A percentile compares a stretch with the other conserved stretches of the same genome.
These are phyloP conservation scores for Passiflora organensis DNA, from an alignment of 345 rosid species.

Conservation along the genomic window DNA sequence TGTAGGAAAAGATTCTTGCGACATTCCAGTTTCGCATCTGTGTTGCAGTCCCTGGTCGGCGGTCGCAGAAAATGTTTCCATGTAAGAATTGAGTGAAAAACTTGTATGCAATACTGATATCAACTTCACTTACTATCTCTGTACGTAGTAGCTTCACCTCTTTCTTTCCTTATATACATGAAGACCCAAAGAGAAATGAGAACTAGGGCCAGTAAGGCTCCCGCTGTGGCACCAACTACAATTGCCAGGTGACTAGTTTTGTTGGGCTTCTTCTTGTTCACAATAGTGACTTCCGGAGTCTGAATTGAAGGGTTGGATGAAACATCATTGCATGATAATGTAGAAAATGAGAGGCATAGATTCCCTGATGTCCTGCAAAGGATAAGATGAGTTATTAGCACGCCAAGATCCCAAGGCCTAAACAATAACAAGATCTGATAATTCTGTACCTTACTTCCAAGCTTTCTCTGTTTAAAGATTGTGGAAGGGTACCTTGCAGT, in stretches of 20 bases:
- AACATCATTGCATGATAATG: slow-evolving; percentile 52
- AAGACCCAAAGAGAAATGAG: slow-evolving; percentile 32
- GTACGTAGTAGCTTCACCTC: slow-evolving; percentile 32
- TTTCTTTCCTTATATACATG: slow-evolving; percentile 38
- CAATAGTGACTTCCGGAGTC: slow-evolving; percentile 69
- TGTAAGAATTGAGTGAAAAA: slow-evolving; percentile 10
- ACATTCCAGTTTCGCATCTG: slow-evolving; percentile 82
- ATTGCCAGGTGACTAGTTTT: slow-evolving; percentile 36
- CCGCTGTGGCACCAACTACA: slow-evolving; percentile 52
- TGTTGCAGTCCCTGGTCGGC: slow-evolving; percentile 44
- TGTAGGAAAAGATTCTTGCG: slow-evolving; percentile 68
- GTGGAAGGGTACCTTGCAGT: slow-evolving; percentile 66
- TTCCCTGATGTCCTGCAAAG: slow-evolving; percentile 67
- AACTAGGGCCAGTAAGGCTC: slow-evolving; percentile 48
- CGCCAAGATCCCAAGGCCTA: slow-evolving; percentile 3
- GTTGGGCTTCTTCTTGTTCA: slow-evolving; percentile 39
- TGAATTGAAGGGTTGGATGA: slow-evolving; percentile 60
- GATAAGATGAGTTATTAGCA: slow-evolving; percentile 9
- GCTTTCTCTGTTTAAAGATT: slow-evolving; percentile 56
- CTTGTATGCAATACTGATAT: no score
- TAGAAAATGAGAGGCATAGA: slow-evolving; percentile 67
- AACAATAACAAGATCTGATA: neutral
- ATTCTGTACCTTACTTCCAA: slow-evolving; percentile 64
- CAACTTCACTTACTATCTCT: slow-evolving; percentile 39
- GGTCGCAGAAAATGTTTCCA: slow-evolving; percentile 7